Percentiles rank a stretch among this genome's conserved stretches.
Conservation (phyloP, 2,329 filamentous ascomycete genomes). For the Sclerotinia subarctica region DNA sequence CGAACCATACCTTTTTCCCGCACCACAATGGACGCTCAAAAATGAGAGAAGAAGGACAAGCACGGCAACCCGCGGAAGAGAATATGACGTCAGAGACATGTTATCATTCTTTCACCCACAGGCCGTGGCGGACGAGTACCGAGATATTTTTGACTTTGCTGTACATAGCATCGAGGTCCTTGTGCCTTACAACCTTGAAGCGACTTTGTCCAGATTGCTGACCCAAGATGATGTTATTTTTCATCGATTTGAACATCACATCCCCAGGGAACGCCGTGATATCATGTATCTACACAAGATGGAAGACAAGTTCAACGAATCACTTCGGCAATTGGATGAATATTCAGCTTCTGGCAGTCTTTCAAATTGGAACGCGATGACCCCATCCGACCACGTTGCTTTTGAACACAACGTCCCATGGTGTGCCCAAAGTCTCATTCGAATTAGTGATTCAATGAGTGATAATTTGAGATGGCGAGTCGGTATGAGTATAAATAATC, state of each 20-base stretch:
- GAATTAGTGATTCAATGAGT: constrained; percentile 32
- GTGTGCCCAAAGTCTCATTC: constrained; percentile 31
- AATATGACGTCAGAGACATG: constrained; percentile 32
- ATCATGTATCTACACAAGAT: constrained; percentile 33
- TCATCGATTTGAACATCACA: constrained; percentile 28
- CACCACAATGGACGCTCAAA: constrained; percentile 32
- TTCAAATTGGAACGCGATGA: constrained; percentile 20
- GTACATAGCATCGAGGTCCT: constrained; percentile 26
- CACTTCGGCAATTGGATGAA: constrained; percentile 29
- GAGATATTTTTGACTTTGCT: constrained; percentile 32
- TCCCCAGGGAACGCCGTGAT: constrained; percentile 30
- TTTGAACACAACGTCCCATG: constrained; percentile 31
- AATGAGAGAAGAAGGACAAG: constrained; percentile 24
- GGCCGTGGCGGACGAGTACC: constrained; percentile 28
- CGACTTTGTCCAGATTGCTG: constrained; percentile 33
- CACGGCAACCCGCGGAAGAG: constrained; percentile 21
- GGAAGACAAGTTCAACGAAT: constrained; percentile 26
- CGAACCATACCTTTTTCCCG: constrained; percentile 24
- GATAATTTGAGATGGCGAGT: constrained; percentile 27
- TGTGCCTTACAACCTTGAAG: constrained; percentile 31
- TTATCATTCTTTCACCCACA: constrained; percentile 33
- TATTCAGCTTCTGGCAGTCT: constrained; percentile 30
- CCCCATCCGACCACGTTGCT: neutral
- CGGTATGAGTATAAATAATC: constrained; percentile 24
- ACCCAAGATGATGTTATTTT: constrained; percentile 32